Evolutionary conservation across 2,329 filamentous ascomycete genomes (phyloP).

Genomic region (Huntiella moniliformis): DNA sequence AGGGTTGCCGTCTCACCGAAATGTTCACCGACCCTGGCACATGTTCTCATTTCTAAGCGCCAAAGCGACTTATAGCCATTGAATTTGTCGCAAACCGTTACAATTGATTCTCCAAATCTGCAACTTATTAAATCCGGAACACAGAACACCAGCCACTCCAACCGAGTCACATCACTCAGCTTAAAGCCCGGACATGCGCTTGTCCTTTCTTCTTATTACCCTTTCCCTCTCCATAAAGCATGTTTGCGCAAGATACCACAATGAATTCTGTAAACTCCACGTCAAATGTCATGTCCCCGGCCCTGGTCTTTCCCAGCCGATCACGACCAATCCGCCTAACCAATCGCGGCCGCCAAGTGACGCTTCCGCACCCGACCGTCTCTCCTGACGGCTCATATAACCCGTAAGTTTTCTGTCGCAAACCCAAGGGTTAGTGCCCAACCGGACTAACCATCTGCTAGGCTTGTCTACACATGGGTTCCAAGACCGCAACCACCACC

Average conservation of each 20-base stretch:
- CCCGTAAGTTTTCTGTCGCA: slow-evolving; percentile 31
- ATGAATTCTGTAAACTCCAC: slow-evolving; percentile 1
- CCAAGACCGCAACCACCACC: slow-evolving; percentile 44
- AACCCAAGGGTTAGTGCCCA: neutral
- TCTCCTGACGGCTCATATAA: slow-evolving; percentile 84
- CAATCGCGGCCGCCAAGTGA: neutral
- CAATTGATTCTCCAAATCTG: neutral
- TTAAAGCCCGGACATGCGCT: too few relatives aligned
- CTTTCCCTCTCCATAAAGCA: too few relatives aligned
- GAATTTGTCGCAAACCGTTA: neutral
- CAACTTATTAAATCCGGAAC: too few relatives aligned
- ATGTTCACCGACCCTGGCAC: neutral
- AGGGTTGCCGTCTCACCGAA: too few relatives aligned
- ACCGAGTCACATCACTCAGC: too few relatives aligned
- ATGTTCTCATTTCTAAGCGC: neutral
- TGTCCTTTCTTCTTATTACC: too few relatives aligned
- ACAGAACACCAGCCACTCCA: neutral
- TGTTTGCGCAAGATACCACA: neutral
- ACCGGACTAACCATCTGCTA: slow-evolving; percentile 15
- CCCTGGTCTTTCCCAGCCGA: slow-evolving; percentile 6
- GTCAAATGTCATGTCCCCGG: slow-evolving; percentile 3
- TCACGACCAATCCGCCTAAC: slow-evolving; percentile 4
- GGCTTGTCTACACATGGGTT: slow-evolving; percentile 40
- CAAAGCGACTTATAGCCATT: too few relatives aligned
- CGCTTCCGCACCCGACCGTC: slow-evolving; percentile 48